Base-by-base conservation (phyloP, 2,329 filamentous ascomycete species). In the Paraphoma chrysanthemicola region DNA sequence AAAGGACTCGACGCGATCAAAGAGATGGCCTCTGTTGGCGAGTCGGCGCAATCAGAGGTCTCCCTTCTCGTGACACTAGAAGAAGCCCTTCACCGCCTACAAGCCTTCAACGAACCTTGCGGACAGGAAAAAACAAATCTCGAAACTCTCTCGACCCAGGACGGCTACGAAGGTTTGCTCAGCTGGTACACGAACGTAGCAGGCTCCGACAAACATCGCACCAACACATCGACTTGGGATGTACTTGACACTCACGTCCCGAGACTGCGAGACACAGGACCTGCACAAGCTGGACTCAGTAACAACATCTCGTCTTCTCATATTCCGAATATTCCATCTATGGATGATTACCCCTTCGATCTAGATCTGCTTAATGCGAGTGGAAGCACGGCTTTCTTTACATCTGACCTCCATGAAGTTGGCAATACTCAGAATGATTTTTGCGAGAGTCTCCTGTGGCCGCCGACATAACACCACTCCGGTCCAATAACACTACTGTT, bases 11-110 rank as follows among this genome's bases (percentile, higher is more conserved):
- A 57, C 16, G 49, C 53, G 12, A 59, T 59, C 33, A 50, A 53
- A 31, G 57, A 59, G n/a, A 59, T 59, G 57, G 57, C 57, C 41
- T 53, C 53, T 17, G 57, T 50, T 1, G 57, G 57, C 30, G 57
- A 59, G 18, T 59, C 57, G 2, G 57, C 57, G 31, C 57, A 53
- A 44, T 59, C 57, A 53, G 57, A 59, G 44, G 57, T 59, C 12
- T 54, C 50, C 6, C 50, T 59, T 18, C 46, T 59, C 2, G 57
- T 56, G 33, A 59, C 53, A 11, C 43, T 59, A 36, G 57, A 59
- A 51, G 45, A 46, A 1, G 57, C 57, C 23, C 47, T 59, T 7
- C 54, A 56, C 33, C 50, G 54, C 39, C 57, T 59, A 14, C 50
- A 57, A 17, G 47, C 49, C n/a, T 59, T 59, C 39, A 45, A 59